Base-by-base conservation (phyloP, 345 rosid genomes). In the Moricandia moricandioides region DNA sequence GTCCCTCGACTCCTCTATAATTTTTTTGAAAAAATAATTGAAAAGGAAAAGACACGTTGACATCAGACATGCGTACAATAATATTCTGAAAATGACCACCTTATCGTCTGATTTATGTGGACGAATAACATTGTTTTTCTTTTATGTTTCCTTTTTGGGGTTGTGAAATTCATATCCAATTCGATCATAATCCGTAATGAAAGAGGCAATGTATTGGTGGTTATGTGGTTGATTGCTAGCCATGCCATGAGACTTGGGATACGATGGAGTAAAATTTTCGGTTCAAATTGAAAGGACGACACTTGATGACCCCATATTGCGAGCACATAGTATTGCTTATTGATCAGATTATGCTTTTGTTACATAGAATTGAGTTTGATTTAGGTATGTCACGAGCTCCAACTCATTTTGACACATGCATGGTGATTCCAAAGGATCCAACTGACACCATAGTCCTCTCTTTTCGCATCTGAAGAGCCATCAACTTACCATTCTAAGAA, bases 31-130 rank as follows among this genome's bases (percentile, higher is more conserved):
- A 27, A 7, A 11, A 18, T 0, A 21, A 21, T 8, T 24, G 33
- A 5, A 14, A 47, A 12, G 9, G 21, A 13, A 31, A 4, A 5
- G 47, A 61, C 14, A 47, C 59, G 47, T 9, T 54, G 30, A 70
- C 60, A 61, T 57, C 29, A 62, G 61, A 56, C 61, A 62, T 49
- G 51, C 55, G 37, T 72, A 62, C 9, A 62, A 49, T 54, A 33
- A 47, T 54, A 65, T 40, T 73, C 9, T 55, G 58, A 43, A 65
- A 73, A 34, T 17, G 69, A 72, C 69, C 69, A 62, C 75, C 67
- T 61, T 71, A 71, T 34, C 14, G 45, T 45, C 35, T 30, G 16
- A 16, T 66, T 8, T 14, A 14, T 11, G 26, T 45, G 59, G 37
- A 51, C 40, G 40, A 45, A 31, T 27, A 27, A 57, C 27, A 27